phyloP scores from a whole-genome alignment of 1,139 yeast species.

The Tardiomyces digboiensis region DNA sequence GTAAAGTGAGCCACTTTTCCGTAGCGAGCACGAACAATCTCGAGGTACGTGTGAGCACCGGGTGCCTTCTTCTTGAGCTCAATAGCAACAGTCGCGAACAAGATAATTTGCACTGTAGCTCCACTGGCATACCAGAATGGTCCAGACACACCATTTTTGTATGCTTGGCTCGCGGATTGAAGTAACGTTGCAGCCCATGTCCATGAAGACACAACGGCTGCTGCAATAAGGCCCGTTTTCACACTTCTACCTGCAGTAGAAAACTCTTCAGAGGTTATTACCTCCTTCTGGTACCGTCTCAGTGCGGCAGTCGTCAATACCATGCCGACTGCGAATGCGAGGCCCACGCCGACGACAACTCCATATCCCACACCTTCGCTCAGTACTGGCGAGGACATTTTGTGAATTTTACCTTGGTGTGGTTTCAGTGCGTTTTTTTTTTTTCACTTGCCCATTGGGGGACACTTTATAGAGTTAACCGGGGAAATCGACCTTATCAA shows the following conservation, averaged over 20 bases:
- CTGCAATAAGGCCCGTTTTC: constrained; percentile 68
- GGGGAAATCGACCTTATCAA: too few species aligned
- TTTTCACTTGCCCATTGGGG: too few species aligned
- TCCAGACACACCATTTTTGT: constrained; percentile 68
- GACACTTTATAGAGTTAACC: too few species aligned
- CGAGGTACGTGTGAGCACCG: constrained; percentile 68
- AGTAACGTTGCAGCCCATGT: constrained; percentile 88
- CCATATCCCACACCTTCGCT: constrained; percentile 90
- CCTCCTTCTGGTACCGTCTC: constrained; percentile 67
- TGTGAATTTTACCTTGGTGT: neutral
- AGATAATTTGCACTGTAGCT: constrained; percentile 61
- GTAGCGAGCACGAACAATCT: constrained; percentile 57
- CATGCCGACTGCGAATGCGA: constrained; percentile 75
- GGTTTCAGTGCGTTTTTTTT: neutral
- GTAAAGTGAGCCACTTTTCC: constrained; percentile 63
- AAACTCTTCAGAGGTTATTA: constrained; percentile 83
- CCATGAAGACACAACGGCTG: constrained; percentile 90
- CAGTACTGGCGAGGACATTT: constrained; percentile 25
- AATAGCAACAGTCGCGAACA: constrained; percentile 66
- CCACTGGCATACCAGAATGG: constrained; percentile 71
- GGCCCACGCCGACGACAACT: constrained; percentile 80
- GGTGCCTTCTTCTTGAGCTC: constrained; percentile 68
- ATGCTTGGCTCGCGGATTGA: constrained; percentile 70
- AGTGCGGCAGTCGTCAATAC: constrained; percentile 59
- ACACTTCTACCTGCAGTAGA: constrained; percentile 84